Conservation (phyloP, 2,329 filamentous ascomycete genomes). For the Bipolaris cookei region DNA sequence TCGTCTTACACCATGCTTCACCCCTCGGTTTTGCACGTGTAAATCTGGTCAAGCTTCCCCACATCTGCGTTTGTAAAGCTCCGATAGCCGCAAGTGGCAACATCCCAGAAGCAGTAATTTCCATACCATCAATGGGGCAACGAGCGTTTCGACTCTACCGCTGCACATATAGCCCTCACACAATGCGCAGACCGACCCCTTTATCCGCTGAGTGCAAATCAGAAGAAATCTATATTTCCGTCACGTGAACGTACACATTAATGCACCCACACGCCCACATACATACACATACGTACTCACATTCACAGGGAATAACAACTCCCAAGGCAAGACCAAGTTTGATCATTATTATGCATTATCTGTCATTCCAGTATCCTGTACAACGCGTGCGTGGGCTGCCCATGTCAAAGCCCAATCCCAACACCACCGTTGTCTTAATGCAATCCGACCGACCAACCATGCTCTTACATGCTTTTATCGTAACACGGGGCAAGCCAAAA, state of each 20-base stretch:
- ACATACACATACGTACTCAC: too few relatives aligned
- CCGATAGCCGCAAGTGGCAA: conserved; percentile 5
- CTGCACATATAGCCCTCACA: too few relatives aligned
- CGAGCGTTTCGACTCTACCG: neutral
- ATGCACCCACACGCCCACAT: too few relatives aligned
- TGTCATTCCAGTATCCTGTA: conserved; percentile 13
- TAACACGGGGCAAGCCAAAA: conserved; percentile 24
- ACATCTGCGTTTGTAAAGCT: neutral
- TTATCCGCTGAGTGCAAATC: neutral
- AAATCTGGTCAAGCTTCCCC: conserved; percentile 7
- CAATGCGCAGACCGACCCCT: neutral
- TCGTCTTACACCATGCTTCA: conserved; percentile 1
- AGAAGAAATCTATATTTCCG: neutral
- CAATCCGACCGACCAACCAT: conserved; percentile 22
- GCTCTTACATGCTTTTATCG: conserved; percentile 30
- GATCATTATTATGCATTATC: conserved; percentile 21
- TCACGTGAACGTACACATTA: too few relatives aligned
- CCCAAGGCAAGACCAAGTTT: neutral
- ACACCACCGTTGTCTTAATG: conserved; percentile 20
- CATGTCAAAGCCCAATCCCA: conserved; percentile 15
- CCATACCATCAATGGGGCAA: neutral
- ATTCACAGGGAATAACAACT: neutral
- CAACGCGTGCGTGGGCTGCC: conserved; percentile 6
- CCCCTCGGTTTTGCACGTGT: conserved; percentile 8
- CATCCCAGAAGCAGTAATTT: neutral